These are phyloP conservation scores for Letharia columbiana DNA, from an alignment of 495 filamentous ascomycete species.

Conservation along the genomic window DNA sequence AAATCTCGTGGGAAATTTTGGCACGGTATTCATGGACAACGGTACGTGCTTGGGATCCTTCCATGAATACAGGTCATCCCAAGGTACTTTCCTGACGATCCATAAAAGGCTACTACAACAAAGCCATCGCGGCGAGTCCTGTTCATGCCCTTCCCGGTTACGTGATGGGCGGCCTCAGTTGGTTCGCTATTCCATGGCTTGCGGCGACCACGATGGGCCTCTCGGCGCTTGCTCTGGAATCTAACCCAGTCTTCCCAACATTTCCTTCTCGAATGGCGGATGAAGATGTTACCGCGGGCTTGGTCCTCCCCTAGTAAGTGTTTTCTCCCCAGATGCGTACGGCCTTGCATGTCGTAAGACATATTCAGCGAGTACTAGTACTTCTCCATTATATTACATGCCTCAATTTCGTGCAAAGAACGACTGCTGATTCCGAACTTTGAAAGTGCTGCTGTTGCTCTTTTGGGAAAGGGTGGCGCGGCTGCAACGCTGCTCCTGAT, in stretches of 20 bases:
- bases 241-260: constrained; percentile 61
- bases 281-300: constrained; percentile 71
- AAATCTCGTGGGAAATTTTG: constrained; percentile 78
- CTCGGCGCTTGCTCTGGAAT: constrained; percentile 76
- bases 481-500: constrained; percentile 75
- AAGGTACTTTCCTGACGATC: constrained; percentile 10
- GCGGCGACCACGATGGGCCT: constrained; percentile 89
- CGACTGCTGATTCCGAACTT: neutral
- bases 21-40: constrained; percentile 71
- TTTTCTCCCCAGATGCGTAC: neutral
- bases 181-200: constrained; percentile 96
- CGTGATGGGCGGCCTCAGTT: constrained; percentile 78
- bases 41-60: constrained; percentile 26
- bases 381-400: neutral
- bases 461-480: constrained; percentile 83
- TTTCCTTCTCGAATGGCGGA: constrained; percentile 64
- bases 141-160: constrained; percentile 90
- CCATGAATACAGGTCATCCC: neutral
- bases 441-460: constrained; percentile 61
- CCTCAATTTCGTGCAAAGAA: neutral
- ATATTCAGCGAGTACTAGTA: neutral
- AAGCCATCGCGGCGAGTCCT: constrained; percentile 85
- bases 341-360: neutral
- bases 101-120: constrained; percentile 70
- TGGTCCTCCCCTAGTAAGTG: constrained; percentile 65